Base-by-base conservation (phyloP, 164 flowering plant species). In the Dillenia turbinata region DNA sequence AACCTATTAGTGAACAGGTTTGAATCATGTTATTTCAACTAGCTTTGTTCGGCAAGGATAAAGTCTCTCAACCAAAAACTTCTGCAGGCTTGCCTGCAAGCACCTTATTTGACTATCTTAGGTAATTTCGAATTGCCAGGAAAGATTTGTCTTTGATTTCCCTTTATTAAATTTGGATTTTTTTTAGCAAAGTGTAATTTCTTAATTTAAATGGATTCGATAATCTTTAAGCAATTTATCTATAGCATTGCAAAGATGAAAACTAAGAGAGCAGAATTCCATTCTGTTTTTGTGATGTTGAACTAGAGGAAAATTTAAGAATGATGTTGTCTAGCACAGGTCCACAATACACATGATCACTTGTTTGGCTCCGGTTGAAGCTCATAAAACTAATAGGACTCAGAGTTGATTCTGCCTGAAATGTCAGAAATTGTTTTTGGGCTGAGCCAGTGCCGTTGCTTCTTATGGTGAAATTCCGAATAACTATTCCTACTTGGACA, bases 301-400 rank as follows among this genome's bases (percentile, higher is more conserved):
- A 6, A 47, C 79, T 81, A 61, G 33, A 9, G 8, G 81, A 75
- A 48, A 58, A 68, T 5, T 52, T 66, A 55, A 79, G 62, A 59
- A 79, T 69, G 13, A 82, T 79, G 50, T 69, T 72, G 56, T 79
- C 82, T 40, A 82, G 52, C 45, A 79, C 76, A 11, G 86, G 86
- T 60, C 86, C 83, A 52, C 83, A 82, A 24, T 54, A 51, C 8
- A 66, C 68, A 12, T 76, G 70, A 63, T 77, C 83, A 48, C 68
- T 73, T 9, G 68, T 75, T 68, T 74, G 77, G 66, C 57, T 56
- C 0, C 54, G 59, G n/a, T 60, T 64, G 52, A 64, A 67, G 76
- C 82, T 82, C 5, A 67, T 44, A 40, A 82, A 76, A 65, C 71
- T 75, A 47, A 83, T 78, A 4, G 58, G 56, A 19, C 74, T 75